Evolutionary conservation across 306 rosid genomes (phyloP), one percentile per base, ranked within the genome.

Genomic region (Albizia julibrissin): DNA sequence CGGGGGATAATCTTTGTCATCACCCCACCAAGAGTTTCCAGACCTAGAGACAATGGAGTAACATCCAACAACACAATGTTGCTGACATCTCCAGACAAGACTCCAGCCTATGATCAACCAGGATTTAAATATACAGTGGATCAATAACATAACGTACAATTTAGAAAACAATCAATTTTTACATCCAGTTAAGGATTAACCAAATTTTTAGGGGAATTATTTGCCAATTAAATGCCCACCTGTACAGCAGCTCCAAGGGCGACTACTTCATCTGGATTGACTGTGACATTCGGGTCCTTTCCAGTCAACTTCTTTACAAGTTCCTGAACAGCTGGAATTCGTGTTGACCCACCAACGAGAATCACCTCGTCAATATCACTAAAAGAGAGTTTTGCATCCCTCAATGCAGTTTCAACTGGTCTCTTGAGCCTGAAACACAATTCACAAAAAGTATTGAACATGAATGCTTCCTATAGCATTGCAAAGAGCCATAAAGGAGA

Each of bases 1-100:
- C 99, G 82, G 5, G 99, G 99, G 84, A 95, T 95, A 78, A 95
- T 95, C 83, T 95, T 95, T 0, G 99, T 95, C 99, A 95, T 94
- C 16, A 94, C 97, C 54, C 98, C 98, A 69, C 98, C 98, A 0
- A 94, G 89, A 37, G 98, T 94, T 87, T 94, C 98, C 72, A 94
- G 70, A 81, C 98, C 98, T 65, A 94, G 70, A 13, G 98, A 94
- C 72, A 94, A 76, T 40, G 98, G 97, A 67, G 92, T 75, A 62
- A 94, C 98, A 84, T 94, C 98, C 90, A 94, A 87, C 19, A 94
- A 90, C 40, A 94, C 98, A 76, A 94, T 94, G 86, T 94, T 89
- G 54, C 96, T 91, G 31, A 94, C 97, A 82, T 94, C 98, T 70
- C 98, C 98, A 73, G 97, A 82, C 92, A 94, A 84, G 27, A 92